Conservation (phyloP, 495 filamentous ascomycete species). For the Lepraria neglecta region DNA sequence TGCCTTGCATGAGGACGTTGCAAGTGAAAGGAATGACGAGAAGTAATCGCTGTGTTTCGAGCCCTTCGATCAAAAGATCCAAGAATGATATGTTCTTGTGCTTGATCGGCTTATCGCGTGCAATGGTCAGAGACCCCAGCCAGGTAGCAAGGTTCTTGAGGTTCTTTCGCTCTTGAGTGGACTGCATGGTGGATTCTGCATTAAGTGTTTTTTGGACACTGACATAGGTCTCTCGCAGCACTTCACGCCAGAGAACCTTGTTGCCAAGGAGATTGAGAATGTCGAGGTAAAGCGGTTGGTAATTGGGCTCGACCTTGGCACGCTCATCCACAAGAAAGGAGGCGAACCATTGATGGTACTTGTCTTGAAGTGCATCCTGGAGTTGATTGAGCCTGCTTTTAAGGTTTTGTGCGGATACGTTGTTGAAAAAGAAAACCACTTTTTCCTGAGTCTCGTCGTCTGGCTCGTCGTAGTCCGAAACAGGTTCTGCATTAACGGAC, state of each 20-base stretch:
- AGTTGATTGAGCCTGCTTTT: constrained; percentile 74
- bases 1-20: constrained; percentile 80
- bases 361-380: constrained; percentile 65
- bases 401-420: constrained; percentile 83
- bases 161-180: constrained; percentile 71
- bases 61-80: constrained; percentile 85
- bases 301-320: constrained; percentile 93
- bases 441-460: constrained; percentile 80
- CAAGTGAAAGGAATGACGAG: constrained; percentile 95
- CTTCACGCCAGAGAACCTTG: constrained; percentile 73
- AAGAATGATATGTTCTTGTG: constrained; percentile 96
- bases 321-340: constrained; percentile 92
- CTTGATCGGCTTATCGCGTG: constrained; percentile 90
- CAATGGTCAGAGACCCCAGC: constrained; percentile 90
- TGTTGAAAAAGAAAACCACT: constrained; percentile 93
- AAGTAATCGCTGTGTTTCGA: constrained; percentile 79
- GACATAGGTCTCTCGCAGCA: constrained; percentile 87
- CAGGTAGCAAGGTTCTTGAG: constrained; percentile 88
- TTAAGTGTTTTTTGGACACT: constrained; percentile 81
- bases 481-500: constrained; percentile 67
- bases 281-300: constrained; percentile 85
- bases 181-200: constrained; percentile 74
- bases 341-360: constrained; percentile 93
- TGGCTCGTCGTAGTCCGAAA: constrained; percentile 64
- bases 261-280: constrained; percentile 77